Evolutionary conservation across 2,329 filamentous ascomycete species (phyloP).

Genomic region (Colletotrichum eremochloae): DNA sequence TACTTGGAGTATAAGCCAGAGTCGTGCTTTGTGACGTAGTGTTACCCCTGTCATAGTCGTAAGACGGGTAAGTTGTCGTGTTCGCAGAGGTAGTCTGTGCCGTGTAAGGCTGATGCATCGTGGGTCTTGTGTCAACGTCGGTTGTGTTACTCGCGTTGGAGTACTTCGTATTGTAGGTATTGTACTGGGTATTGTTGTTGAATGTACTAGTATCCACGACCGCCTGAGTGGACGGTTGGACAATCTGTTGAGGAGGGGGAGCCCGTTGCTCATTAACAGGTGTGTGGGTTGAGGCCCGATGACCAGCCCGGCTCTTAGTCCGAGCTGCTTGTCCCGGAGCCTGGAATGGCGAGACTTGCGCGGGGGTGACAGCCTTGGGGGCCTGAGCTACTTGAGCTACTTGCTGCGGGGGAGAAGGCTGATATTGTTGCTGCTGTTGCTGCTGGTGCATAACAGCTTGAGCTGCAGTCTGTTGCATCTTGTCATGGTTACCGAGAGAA

Average conservation of each 20-base stretch:
- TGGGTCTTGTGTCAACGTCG: conserved; percentile 13
- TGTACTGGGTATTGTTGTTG: conserved; percentile 44
- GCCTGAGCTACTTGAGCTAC: conserved; percentile 46
- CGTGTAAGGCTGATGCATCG: conserved; percentile 40
- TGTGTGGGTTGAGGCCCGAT: conserved; percentile 51
- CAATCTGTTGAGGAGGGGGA: conserved; percentile 44
- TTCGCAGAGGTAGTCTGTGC: conserved; percentile 34
- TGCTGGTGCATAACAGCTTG: conserved; percentile 44
- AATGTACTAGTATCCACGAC: conserved; percentile 34
- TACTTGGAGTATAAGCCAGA: conserved; percentile 27
- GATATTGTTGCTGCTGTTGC: conserved; percentile 48
- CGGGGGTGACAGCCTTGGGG: conserved; percentile 42
- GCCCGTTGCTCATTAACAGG: conserved; percentile 46
- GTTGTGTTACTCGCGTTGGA: conserved; percentile 26
- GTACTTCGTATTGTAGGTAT: conserved; percentile 44
- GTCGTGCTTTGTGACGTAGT: conserved; percentile 44
- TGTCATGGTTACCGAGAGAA: conserved; percentile 21
- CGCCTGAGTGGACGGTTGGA: conserved; percentile 53
- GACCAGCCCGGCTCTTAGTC: conserved; percentile 53
- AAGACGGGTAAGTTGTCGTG: conserved; percentile 43
- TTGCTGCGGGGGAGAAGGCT: conserved; percentile 44
- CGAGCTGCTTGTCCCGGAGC: conserved; percentile 43
- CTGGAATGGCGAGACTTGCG: conserved; percentile 51
- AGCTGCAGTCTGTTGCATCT: conserved; percentile 39
- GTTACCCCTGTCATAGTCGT: conserved; percentile 49